Percentiles rank a stretch among this genome's conserved stretches.
phyloP scores from a whole-genome alignment of 345 rosid species.

The Citrus unshiu region DNA sequence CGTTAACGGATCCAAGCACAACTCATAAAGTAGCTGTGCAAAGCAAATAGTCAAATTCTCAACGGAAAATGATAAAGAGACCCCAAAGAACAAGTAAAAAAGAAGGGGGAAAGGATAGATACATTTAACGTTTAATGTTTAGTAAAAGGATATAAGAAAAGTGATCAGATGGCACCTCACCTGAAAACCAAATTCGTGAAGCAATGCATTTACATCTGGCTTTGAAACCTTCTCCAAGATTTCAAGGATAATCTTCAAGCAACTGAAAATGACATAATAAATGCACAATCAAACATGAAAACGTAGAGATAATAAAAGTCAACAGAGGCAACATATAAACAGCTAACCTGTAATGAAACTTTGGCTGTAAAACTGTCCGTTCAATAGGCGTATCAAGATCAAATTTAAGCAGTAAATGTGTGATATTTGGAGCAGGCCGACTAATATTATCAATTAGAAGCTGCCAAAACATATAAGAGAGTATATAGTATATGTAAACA shows the following conservation, averaged over 20 bases:
- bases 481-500: conserved; percentile 7
- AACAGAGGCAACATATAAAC: conserved; percentile 3
- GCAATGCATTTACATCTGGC: conserved; percentile 73
- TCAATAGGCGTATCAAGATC: conserved; percentile 77
- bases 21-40: conserved; percentile 77
- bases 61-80: background rate
- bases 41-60: conserved; percentile 13
- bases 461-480: conserved; percentile 35
- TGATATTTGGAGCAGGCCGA: conserved; percentile 89
- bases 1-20: conserved; percentile 83
- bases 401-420: conserved; percentile 89
- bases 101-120: background rate
- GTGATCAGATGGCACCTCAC: conserved; percentile 29
- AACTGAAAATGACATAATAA: conserved; percentile 45
- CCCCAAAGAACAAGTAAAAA: background rate
- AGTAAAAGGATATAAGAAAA: background rate
- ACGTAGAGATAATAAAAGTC: background rate
- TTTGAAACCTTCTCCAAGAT: conserved; percentile 70
- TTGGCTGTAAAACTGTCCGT: conserved; percentile 81
- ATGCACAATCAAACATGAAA: conserved; percentile 9
- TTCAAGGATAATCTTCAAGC: conserved; percentile 91
- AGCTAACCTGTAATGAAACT: conserved; percentile 85
- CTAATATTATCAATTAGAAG: conserved; percentile 78
- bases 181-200: conserved; percentile 94
- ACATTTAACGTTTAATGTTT: background rate